Base-by-base conservation (phyloP, 1,284 basidiomycete species). In the Rhizopogon parksii region DNA sequence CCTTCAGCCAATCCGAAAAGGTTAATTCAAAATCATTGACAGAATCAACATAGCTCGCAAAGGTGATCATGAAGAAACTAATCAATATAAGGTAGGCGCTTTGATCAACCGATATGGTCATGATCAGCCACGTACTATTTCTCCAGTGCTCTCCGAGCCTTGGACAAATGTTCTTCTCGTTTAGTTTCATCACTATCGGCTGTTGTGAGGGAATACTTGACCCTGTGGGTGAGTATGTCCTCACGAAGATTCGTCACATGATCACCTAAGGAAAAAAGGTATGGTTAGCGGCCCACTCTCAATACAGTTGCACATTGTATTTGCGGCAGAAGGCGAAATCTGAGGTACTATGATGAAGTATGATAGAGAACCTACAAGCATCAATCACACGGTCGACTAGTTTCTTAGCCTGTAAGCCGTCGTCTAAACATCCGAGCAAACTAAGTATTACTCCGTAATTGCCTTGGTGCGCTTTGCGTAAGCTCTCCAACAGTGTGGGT, bases 21-120 rank as follows among this genome's bases (percentile, higher is more conserved):
- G 80, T 83, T 59, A 85, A 79, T 4, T 76, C 75, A 56, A 89
- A 88, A 49, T 79, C 75, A 9, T 81, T 78, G 32, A 82, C 74
- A 14, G 79, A 77, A 49, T 94, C 90, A 6, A 96, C 85, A 60
- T 92, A 99, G 55, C 85, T 91, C 1, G 94, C 88, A 63, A 98
- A 99, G 0, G 91, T 90, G 53, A 99, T 90, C 55, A 95, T 82
- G 71, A 98, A 98, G 72, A 96, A 97, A 63, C 88, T 91, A 53
- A 32, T 30, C 46, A 15, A 7, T n/a, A 45, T 34, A 27, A 12
- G 40, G 57, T 40, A 53, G 49, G 49, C 36, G 12, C 24, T 47
- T 38, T 37, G 37, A 34, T 46, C 7, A 14, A 37, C 49, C 34
- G 12, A 40, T n/a, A 15, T 36, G 21, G 7, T 35, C 46, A 35